These are phyloP conservation scores for Ulvella scutata DNA, from an alignment of 139 green algal species.

Conservation along the genomic window DNA sequence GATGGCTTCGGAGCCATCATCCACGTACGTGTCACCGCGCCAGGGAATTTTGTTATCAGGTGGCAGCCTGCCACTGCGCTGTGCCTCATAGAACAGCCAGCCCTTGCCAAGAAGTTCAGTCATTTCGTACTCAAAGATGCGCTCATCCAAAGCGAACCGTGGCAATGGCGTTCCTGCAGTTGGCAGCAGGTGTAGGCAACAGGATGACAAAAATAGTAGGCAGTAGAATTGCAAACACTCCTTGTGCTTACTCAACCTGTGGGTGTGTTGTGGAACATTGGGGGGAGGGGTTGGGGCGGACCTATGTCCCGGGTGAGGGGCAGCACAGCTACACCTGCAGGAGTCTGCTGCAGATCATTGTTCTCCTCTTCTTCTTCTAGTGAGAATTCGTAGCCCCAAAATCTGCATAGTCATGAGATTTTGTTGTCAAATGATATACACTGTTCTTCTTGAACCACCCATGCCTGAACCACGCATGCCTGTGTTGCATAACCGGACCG, in stretches of 20 bases:
- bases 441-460: too few relatives aligned
- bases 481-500: too few relatives aligned
- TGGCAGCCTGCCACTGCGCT: constrained; percentile 27
- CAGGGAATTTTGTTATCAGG: constrained; percentile 23
- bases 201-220: too few relatives aligned
- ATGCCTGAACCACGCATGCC: too few relatives aligned
- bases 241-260: too few relatives aligned
- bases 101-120: not conserved
- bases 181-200: too few relatives aligned
- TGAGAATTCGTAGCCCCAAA: not conserved
- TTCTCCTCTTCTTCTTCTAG: not conserved
- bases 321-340: not conserved
- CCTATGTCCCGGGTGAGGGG: not conserved
- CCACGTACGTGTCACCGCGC: constrained; percentile 22
- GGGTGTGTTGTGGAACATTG: too few relatives aligned
- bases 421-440: too few relatives aligned
- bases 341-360: not conserved
- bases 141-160: not conserved
- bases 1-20: constrained; percentile 18
- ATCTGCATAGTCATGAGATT: too few relatives aligned
- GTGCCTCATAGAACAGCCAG: constrained; percentile 34
- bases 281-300: not conserved
- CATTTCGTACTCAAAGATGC: not conserved
- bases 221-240: too few relatives aligned
- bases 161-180: not conserved